Conservation (phyloP, 257 asterid species). For the Phtheirospermum japonicum region DNA sequence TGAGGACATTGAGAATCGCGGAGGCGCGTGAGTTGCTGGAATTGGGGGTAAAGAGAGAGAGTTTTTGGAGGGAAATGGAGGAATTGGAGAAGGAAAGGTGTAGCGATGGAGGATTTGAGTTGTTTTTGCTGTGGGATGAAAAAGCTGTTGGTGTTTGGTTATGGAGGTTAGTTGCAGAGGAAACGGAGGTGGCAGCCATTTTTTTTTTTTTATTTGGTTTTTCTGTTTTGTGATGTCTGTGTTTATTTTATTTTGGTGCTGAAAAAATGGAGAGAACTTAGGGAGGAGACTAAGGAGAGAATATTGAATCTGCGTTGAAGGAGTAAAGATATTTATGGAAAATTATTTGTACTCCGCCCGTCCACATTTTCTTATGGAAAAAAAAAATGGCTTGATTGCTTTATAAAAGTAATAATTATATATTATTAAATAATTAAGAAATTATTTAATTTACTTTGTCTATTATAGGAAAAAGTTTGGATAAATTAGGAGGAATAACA, state of each 20-base stretch:
- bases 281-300: too few relatives aligned
- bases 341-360: background rate
- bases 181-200: constrained; percentile 32
- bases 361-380: too few relatives aligned
- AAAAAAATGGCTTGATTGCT: too few relatives aligned
- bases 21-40: background rate
- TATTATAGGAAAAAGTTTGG: too few relatives aligned
- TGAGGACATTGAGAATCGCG: constrained; percentile 26
- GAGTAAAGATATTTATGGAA: constrained; percentile 22
- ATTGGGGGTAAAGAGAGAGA: constrained; percentile 28
- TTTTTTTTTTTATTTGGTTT: background rate
- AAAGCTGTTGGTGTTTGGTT: constrained; percentile 18
- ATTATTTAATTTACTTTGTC: too few relatives aligned
- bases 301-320: constrained; percentile 23
- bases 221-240: background rate
- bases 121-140: constrained; percentile 13
- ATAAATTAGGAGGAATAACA: too few relatives aligned
- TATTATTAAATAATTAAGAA: too few relatives aligned
- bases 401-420: too few relatives aligned
- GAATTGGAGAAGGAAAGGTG: constrained; percentile 27
- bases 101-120: constrained; percentile 7
- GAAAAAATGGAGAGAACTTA: background rate
- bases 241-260: background rate
- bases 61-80: constrained; percentile 22
- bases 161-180: constrained; percentile 27